phyloP scores from a whole-genome alignment of 371 early-diverging fungal species.

The Gilbertella persicaria region DNA sequence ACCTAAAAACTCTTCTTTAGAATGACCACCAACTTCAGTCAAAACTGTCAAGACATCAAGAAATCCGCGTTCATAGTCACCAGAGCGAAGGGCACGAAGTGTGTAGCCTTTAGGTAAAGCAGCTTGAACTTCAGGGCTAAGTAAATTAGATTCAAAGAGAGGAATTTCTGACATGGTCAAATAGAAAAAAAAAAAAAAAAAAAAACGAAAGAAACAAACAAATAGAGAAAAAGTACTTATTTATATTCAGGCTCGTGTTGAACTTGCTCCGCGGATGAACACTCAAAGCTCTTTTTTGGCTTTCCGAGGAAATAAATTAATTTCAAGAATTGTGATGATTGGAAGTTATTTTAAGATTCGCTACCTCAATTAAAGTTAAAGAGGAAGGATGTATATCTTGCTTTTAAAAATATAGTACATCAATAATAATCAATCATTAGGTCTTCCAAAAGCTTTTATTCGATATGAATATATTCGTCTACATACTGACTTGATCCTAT shows the following conservation, averaged over 20 bases:
- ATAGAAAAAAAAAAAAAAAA: not conserved
- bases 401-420: too few relatives aligned
- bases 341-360: not conserved
- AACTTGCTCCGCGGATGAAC: not conserved
- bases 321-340: not conserved
- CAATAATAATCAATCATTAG: too few relatives aligned
- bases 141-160: constrained; percentile 67
- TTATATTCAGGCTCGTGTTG: not conserved
- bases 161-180: constrained; percentile 15
- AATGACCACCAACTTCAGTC: constrained; percentile 76
- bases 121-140: constrained; percentile 74
- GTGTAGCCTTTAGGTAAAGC: constrained; percentile 79
- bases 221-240: not conserved
- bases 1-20: constrained; percentile 68
- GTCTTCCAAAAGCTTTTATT: too few relatives aligned
- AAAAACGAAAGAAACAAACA: not conserved
- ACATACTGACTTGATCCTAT: too few relatives aligned
- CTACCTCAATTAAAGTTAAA: too few relatives aligned
- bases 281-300: not conserved
- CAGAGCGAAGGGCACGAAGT: constrained; percentile 79
- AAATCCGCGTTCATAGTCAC: constrained; percentile 84
- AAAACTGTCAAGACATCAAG: constrained; percentile 70
- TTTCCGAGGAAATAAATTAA: not conserved
- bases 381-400: too few relatives aligned
- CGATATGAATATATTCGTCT: too few relatives aligned